Evolutionary conservation across 2,329 filamentous ascomycete genomes (phyloP), one percentile per base, ranked within the genome.

Genomic region (Claviceps sp.): DNA sequence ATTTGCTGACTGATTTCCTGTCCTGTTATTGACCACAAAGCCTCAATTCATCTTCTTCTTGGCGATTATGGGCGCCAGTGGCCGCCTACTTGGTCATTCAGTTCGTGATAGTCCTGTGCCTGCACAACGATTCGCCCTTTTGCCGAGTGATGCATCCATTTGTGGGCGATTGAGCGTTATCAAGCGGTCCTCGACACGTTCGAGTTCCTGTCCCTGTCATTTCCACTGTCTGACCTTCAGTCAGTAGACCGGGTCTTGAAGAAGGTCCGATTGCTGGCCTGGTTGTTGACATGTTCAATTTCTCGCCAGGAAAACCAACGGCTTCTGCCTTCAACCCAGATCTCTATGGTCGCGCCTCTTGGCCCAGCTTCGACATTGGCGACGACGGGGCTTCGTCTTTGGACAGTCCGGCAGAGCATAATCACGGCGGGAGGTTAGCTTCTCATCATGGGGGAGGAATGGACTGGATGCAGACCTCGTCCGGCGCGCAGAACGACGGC

Each of bases 211-310:
- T 64, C 61, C 64, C 61, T 60, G 65, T 65, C 63, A 62, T 60
- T 62, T 59, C 64, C 61, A 65, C 61, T 60, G 65, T 64, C 64
- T 62, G 64, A 56, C 60, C 55, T 56, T 54, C 57, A 62, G 64
- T 63, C 63, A 62, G 59, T 61, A 55, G 64, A 64, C 62, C 58
- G 62, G 61, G 59, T 63, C 51, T 56, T 55, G 50, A 37, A 51
- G 54, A 20, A 56, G 58, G 58, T 62, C 63, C 54, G 60, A 63
- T 61, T 60, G 59, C 57, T 61, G 59, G 62, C 61, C 60, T 59
- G 57, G 54, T 55, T 55, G 61, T 64, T 63, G 65, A 62, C 62
- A 69, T 69, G 67, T 69, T 67, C 57, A 63, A 69, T 59, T 63
- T 65, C 58, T 55, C 61, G 52, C 57, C 59, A 52, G 62, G 62